phyloP scores from a whole-genome alignment of 192 early-diverging fungal species.

The Backusella luteola region DNA sequence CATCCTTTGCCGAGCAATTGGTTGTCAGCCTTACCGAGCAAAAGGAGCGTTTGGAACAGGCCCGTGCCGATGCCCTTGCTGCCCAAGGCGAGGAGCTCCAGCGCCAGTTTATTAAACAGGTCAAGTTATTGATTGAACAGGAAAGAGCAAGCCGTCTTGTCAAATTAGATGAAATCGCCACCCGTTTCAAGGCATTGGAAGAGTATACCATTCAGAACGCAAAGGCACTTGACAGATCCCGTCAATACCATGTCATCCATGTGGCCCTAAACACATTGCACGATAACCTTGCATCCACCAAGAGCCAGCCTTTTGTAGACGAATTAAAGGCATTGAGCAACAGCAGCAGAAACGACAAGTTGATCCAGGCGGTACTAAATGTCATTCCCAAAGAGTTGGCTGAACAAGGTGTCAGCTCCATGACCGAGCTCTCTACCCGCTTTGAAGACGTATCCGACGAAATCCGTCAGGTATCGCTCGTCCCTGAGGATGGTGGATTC shows the following conservation, averaged over 20 bases:
- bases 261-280: constrained; percentile 67
- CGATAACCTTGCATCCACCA: constrained; percentile 44
- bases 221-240: constrained; percentile 61
- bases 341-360: constrained; percentile 55
- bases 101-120: constrained; percentile 74
- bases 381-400: constrained; percentile 57
- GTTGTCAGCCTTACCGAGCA: constrained; percentile 31
- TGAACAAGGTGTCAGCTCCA: constrained; percentile 61
- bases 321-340: constrained; percentile 63
- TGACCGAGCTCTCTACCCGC: constrained; percentile 62
- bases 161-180: constrained; percentile 75
- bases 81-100: constrained; percentile 71
- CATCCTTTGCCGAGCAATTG: constrained; percentile 33
- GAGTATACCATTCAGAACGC: constrained; percentile 64
- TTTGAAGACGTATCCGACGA: constrained; percentile 69
- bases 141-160: constrained; percentile 90
- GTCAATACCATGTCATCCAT: constrained; percentile 60
- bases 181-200: constrained; percentile 76
- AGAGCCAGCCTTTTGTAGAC: constrained; percentile 63
- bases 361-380: constrained; percentile 60
- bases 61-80: constrained; percentile 60
- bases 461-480: constrained; percentile 76
- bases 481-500: constrained; percentile 86
- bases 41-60: constrained; percentile 46
- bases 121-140: constrained; percentile 78